Conservation (phyloP, 306 rosid species). For the Acacia crassicarpa region DNA sequence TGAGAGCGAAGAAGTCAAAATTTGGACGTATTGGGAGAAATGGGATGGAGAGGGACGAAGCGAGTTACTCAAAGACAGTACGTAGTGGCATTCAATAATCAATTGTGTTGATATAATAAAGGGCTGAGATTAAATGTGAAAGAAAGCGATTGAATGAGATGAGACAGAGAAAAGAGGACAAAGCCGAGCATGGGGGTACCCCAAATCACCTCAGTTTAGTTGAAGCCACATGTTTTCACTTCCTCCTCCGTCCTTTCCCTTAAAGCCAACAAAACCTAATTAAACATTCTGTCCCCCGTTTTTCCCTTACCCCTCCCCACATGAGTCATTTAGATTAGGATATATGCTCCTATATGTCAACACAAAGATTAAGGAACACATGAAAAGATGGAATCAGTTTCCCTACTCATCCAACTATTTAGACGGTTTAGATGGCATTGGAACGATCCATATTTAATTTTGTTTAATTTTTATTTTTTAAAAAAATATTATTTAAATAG, state of each 20-base stretch:
- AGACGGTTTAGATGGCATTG: too few species aligned
- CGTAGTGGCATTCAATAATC: neutral
- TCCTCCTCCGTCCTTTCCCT: neutral
- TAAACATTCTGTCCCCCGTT: neutral
- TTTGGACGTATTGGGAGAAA: neutral
- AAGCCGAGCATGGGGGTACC: neutral
- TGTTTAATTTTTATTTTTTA: too few species aligned
- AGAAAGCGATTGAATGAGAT: slow-evolving; percentile 1
- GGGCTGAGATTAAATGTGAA: neutral
- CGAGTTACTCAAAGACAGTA: neutral
- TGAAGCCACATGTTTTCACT: neutral
- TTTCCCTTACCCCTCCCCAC: neutral
- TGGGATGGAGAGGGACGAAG: neutral
- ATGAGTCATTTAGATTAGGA: neutral
- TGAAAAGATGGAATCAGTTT: too few species aligned
- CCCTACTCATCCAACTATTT: too few species aligned
- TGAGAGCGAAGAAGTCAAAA: neutral
- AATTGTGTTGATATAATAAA: neutral
- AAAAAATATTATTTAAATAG: too few species aligned
- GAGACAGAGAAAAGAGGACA: neutral
- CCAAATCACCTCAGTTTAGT: neutral
- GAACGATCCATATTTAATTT: too few species aligned
- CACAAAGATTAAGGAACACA: neutral
- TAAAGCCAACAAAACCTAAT: neutral
- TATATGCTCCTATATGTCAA: neutral